These are phyloP conservation scores for Lupinus albus DNA, from an alignment of 306 rosid genomes.

Conservation along the genomic window DNA sequence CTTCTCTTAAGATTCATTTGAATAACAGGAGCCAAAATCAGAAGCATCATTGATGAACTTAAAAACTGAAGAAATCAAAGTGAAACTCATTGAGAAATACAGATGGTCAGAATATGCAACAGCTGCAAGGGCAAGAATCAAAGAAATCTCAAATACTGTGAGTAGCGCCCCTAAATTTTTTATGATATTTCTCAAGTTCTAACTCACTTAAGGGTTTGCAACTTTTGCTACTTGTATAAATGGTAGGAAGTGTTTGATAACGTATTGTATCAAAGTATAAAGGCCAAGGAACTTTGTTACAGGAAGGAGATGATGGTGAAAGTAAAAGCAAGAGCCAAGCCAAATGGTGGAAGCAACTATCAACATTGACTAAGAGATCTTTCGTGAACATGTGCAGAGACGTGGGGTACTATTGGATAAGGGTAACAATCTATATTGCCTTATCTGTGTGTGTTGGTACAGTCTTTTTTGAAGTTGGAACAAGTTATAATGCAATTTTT, in stretches of 20 bases:
- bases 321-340: constrained; percentile 55
- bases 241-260: neutral
- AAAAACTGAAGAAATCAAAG: constrained; percentile 49
- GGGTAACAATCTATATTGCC: constrained; percentile 60
- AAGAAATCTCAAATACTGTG: constrained; percentile 49
- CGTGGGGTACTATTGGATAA: constrained; percentile 88
- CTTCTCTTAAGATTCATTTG: neutral
- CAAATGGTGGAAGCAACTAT: constrained; percentile 86
- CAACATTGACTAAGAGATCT: constrained; percentile 71
- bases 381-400: constrained; percentile 88
- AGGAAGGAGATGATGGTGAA: constrained; percentile 57
- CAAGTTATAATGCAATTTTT: constrained; percentile 60
- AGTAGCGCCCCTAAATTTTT: constrained; percentile 10
- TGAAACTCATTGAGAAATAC: constrained; percentile 52
- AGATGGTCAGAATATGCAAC: constrained; percentile 54
- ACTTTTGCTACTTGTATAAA: neutral
- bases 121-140: constrained; percentile 44
- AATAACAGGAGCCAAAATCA: constrained; percentile 45
- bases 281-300: constrained; percentile 17
- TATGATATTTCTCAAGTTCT: neutral
- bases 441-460: constrained; percentile 78
- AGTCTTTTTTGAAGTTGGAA: constrained; percentile 66
- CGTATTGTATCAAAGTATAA: constrained; percentile 1
- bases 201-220: neutral
- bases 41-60: constrained; percentile 27